phyloP scores from a whole-genome alignment of 208 protist species.

The Leishmania lainsoni region DNA sequence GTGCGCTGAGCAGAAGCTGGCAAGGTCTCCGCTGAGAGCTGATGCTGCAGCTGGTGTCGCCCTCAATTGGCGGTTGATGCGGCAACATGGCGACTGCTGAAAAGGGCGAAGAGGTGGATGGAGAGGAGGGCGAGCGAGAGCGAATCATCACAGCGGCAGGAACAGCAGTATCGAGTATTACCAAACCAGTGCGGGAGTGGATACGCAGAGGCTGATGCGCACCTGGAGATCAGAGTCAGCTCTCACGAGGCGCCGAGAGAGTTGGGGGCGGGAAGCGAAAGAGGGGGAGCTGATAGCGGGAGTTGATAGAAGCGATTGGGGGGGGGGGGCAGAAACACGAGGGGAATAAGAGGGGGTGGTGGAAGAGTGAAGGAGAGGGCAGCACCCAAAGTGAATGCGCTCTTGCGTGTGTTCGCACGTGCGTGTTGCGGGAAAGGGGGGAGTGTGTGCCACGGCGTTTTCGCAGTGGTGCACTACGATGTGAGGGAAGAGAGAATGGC shows the following conservation, averaged over 20 bases:
- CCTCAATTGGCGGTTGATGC: slow-evolving; percentile 12
- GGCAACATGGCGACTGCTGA: neutral
- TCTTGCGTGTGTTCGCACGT: neutral
- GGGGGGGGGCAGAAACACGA: too few relatives aligned
- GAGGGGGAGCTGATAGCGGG: neutral
- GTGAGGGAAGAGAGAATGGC: neutral
- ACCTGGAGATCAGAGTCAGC: too few relatives aligned
- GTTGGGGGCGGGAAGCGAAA: neutral
- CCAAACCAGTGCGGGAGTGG: too few relatives aligned
- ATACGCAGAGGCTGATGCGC: too few relatives aligned
- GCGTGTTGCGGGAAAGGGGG: too few relatives aligned
- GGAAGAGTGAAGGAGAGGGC: neutral
- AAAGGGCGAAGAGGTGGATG: neutral
- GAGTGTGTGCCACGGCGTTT: neutral
- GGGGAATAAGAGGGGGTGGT: too few relatives aligned
- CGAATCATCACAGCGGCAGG: neutral
- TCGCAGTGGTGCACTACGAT: neutral
- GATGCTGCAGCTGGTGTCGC: slow-evolving; percentile 46
- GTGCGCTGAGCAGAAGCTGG: slow-evolving; percentile 62
- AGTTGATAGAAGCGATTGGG: neutral
- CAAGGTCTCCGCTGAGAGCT: slow-evolving; percentile 67
- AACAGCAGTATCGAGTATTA: neutral
- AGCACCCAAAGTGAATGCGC: neutral
- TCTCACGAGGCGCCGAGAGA: too few relatives aligned
- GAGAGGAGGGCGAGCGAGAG: neutral